These are phyloP conservation scores for Umbelopsis sp. DNA, from an alignment of 371 early-diverging fungal genomes.

Conservation along the genomic window DNA sequence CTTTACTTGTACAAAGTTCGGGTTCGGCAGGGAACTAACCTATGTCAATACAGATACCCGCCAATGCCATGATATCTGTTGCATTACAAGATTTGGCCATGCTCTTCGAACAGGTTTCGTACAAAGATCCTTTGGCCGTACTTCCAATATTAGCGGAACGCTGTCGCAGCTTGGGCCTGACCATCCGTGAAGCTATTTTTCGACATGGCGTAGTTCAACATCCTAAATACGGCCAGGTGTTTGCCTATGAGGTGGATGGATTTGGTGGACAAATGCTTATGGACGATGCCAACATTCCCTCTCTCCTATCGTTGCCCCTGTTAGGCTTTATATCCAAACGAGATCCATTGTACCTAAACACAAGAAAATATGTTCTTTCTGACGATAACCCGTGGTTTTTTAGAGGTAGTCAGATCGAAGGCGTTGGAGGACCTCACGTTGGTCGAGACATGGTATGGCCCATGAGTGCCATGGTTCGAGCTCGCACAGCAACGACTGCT, in stretches of 20 bases:
- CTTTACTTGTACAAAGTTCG: not conserved
- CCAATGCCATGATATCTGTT: constrained; percentile 62
- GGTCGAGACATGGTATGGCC: constrained; percentile 45
- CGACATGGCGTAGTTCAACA: constrained; percentile 53
- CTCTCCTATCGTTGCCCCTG: constrained; percentile 59
- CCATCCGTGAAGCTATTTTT: constrained; percentile 53
- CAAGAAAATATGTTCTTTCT: constrained; percentile 54
- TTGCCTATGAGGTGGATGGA: constrained; percentile 70
- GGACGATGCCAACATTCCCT: constrained; percentile 72
- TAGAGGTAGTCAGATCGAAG: constrained; percentile 41
- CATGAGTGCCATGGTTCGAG: constrained; percentile 39
- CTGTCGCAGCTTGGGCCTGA: constrained; percentile 34
- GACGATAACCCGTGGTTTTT: constrained; percentile 66
- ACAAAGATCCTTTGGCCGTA: constrained; percentile 3
- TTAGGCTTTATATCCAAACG: constrained; percentile 53
- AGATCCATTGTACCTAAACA: constrained; percentile 54
- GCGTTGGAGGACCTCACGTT: constrained; percentile 67
- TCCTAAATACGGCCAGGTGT: constrained; percentile 51
- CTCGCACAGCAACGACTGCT: constrained; percentile 38
- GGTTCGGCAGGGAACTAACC: not conserved
- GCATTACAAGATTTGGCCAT: constrained; percentile 38
- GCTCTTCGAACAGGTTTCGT: not conserved
- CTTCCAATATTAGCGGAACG: constrained; percentile 2
- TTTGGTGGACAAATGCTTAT: constrained; percentile 61
- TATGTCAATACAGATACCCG: constrained; percentile 41